Base-by-base conservation (phyloP, 371 early-diverging fungal genomes). In the Rhizopus arrhizus region DNA sequence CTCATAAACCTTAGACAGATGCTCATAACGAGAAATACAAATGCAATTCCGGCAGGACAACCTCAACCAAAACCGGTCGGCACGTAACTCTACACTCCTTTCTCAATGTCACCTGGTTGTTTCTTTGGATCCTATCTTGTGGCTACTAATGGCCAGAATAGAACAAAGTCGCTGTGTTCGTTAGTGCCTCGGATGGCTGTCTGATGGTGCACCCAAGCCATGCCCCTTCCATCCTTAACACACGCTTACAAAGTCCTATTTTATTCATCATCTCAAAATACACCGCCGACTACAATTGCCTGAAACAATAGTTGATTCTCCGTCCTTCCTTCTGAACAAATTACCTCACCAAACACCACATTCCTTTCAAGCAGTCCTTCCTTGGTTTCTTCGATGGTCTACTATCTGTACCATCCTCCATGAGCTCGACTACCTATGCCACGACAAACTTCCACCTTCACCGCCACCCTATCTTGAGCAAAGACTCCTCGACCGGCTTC, bases 121-220 rank as follows among this genome's bases (percentile, higher is more conserved):
- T 6, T 35, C 35, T 11, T 12, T 1, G 11, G 56, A 56, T 45
- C 56, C 46, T 12, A 46, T 56, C 33, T 46, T 56, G 3, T 46
- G 33, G 42, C 15, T 56, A 2, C 46, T 46, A 6, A 46, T 46
- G 43, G 5, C 46, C 3, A 6, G 34, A 15, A n/a, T 31, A 31
- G 46, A 41, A 6, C 29, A 46, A 15, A 56, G 56, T 46, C 56
- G 56, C 8, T 66, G 52, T 4, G 33, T 56, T 8, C 52, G 55
- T 6, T 61, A 54, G 61, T 49, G 61, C 8, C 36, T 61, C 10
- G 61, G 55, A 11, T 53, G 61, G 52, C 13, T 61, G 22, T 35
- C 3, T 34, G 40, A 5, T 38, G 40, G 8, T 38, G 8, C 13
- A 38, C 40, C 8, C 8, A 38, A 38, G 13, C 3, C 40, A 8